A percentile compares a stretch with the other conserved stretches of the same genome.
Evolutionary conservation across 192 early-diverging fungal species (phyloP).

Genomic region (Umbelopsis vinacea): DNA sequence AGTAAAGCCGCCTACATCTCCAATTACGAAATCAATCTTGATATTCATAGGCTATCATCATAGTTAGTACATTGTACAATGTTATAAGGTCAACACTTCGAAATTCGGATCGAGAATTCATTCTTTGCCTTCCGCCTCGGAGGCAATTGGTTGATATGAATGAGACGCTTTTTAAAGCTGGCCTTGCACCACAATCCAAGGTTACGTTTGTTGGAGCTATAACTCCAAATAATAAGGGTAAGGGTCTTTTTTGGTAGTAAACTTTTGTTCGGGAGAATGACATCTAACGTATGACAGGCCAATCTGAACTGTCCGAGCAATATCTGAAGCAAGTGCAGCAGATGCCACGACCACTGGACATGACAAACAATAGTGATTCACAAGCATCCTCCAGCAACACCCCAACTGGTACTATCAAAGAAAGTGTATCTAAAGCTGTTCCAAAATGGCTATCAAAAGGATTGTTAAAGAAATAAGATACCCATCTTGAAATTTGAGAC

Average conservation of each 20-base stretch:
- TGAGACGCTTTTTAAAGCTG: slow-evolving; percentile 52
- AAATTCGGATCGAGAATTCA: slow-evolving; percentile 43
- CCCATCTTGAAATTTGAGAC: not conserved
- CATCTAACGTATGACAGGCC: not conserved
- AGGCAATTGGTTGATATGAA: slow-evolving; percentile 51
- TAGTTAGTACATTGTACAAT: slow-evolving; percentile 34
- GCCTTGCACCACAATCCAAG: slow-evolving; percentile 58
- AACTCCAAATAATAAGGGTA: not conserved
- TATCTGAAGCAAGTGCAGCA: slow-evolving; percentile 9
- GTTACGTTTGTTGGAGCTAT: slow-evolving; percentile 56
- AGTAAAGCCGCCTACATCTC: not conserved
- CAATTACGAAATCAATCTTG: not conserved
- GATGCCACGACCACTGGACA: slow-evolving; percentile 12
- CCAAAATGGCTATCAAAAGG: slow-evolving; percentile 39
- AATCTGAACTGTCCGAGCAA: slow-evolving; percentile 4
- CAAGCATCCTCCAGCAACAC: not conserved
- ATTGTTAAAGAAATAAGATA: slow-evolving; percentile 31
- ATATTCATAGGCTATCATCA: not conserved
- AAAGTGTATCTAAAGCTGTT: not conserved
- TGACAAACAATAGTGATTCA: not conserved
- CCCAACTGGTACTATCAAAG: not conserved
- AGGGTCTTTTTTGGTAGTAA: not conserved
- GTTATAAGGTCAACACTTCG: slow-evolving; percentile 38
- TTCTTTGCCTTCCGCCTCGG: slow-evolving; percentile 52
- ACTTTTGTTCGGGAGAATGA: not conserved